These are phyloP conservation scores for Fragilariopsis cylindrus DNA, from an alignment of 108 stramenopile species.

Conservation along the genomic window DNA sequence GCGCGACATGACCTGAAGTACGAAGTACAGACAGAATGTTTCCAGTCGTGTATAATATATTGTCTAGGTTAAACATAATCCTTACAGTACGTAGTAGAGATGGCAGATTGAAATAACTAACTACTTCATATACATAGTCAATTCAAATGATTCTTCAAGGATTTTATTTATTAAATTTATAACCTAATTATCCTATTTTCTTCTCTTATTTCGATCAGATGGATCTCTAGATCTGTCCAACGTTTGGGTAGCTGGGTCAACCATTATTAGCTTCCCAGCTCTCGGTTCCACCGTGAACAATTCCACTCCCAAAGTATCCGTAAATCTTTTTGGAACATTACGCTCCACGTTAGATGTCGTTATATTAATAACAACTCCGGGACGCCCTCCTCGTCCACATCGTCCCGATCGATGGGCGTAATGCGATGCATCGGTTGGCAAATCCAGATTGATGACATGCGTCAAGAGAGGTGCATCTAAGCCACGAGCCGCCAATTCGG, in stretches of 20 bases:
- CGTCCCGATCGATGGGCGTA: slow-evolving; percentile 87
- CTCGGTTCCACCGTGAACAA: slow-evolving; percentile 74
- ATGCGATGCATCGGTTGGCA: slow-evolving; percentile 89
- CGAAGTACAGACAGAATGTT: no score
- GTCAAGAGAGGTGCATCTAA: slow-evolving; percentile 87
- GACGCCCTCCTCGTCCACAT: slow-evolving; percentile 86
- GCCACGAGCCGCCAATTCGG: slow-evolving; percentile 88
- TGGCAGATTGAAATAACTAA: no score
- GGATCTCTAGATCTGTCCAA: slow-evolving; percentile 4
- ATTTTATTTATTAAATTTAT: no score
- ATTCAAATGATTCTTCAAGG: no score
- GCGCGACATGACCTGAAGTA: no score
- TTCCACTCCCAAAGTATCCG: slow-evolving; percentile 60
- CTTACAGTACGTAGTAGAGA: no score
- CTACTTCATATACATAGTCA: no score
- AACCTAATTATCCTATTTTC: no score
- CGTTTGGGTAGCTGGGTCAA: slow-evolving; percentile 39
- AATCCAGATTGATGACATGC: slow-evolving; percentile 86
- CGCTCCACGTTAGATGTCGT: slow-evolving; percentile 69
- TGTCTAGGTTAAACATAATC: no score
- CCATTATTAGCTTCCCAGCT: slow-evolving; percentile 62
- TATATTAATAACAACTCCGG: slow-evolving; percentile 85
- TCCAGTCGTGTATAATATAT: no score
- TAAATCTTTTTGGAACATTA: slow-evolving; percentile 75
- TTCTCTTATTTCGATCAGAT: background rate